phyloP scores from a whole-genome alignment of 2,329 filamentous ascomycete species.

The Microcera coccophila region DNA sequence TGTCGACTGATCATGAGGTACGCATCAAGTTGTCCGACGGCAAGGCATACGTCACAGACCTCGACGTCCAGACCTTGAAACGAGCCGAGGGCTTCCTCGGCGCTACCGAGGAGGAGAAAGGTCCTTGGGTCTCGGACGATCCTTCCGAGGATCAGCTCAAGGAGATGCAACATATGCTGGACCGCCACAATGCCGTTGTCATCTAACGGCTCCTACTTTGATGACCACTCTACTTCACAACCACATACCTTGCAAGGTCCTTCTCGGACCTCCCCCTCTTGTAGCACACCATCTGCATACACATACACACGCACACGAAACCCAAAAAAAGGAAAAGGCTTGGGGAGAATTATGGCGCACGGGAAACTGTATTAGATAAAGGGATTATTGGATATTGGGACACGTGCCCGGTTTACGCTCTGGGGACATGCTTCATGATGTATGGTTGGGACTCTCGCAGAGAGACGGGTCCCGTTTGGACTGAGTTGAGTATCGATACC shows the following conservation, averaged over 20 bases:
- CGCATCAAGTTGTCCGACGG: constrained; percentile 74
- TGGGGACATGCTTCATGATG: constrained; percentile 15
- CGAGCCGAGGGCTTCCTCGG: constrained; percentile 79
- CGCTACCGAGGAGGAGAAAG: constrained; percentile 82
- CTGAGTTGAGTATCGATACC: constrained; percentile 30
- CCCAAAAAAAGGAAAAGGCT: constrained; percentile 13
- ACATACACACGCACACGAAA: too few species aligned
- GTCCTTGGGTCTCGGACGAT: constrained; percentile 75
- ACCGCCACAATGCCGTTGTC: constrained; percentile 22
- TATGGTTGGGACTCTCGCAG: constrained; percentile 8
- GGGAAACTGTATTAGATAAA: constrained; percentile 24
- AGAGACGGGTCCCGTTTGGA: constrained; percentile 6
- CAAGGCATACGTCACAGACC: constrained; percentile 81
- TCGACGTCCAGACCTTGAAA: constrained; percentile 86
- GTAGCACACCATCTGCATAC: too few species aligned
- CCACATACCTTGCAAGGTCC: too few species aligned
- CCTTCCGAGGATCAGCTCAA: constrained; percentile 58
- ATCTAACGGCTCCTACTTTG: constrained; percentile 12
- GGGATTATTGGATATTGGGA: constrained; percentile 13
- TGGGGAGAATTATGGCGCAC: constrained; percentile 30
- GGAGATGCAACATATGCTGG: constrained; percentile 51
- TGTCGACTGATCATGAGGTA: constrained; percentile 91
- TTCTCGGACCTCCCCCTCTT: too few species aligned
- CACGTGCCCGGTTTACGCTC: constrained; percentile 1
- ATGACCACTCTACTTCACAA: too few species aligned